These are phyloP conservation scores for Penicillium malachiteum DNA, from an alignment of 495 filamentous ascomycete genomes.

Conservation along the genomic window DNA sequence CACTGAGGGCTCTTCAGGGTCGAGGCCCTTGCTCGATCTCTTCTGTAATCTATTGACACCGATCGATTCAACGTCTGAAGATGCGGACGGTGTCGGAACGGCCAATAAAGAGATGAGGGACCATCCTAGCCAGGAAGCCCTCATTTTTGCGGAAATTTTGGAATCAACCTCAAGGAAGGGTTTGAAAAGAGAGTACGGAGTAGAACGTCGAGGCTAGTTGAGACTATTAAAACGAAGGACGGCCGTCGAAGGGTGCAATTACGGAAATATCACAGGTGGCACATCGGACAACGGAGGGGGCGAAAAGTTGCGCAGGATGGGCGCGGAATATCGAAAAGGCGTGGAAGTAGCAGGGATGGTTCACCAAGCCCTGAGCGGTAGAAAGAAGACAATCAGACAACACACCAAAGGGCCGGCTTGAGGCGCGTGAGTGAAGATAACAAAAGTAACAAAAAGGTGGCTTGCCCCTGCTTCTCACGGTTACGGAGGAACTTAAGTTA, in stretches of 20 bases:
- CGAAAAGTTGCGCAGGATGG: conserved; percentile 15
- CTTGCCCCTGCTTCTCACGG: conserved; percentile 18
- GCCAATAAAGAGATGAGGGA: conserved; percentile 44
- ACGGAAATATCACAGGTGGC: conserved; percentile 35
- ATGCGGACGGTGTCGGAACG: conserved; percentile 35
- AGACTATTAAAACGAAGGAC: conserved; percentile 22
- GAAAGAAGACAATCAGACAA: conserved; percentile 11
- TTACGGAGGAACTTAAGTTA: conserved; percentile 32
- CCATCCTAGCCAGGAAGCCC: conserved; percentile 38
- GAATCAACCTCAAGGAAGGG: conserved; percentile 15
- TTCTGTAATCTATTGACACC: conserved; percentile 26
- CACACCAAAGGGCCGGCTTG: background rate
- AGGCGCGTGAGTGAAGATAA: conserved; percentile 3
- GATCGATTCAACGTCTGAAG: conserved; percentile 22
- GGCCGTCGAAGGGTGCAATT: conserved; percentile 20
- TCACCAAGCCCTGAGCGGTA: conserved; percentile 23
- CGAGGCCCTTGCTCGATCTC: conserved; percentile 21
- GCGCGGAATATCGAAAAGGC: conserved; percentile 9
- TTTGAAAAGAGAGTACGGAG: conserved; percentile 9
- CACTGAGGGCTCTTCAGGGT: conserved; percentile 45
- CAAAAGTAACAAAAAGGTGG: conserved; percentile 14
- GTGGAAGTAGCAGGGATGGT: conserved; percentile 19
- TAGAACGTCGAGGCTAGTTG: background rate
- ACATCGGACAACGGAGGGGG: conserved; percentile 31
- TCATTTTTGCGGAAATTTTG: conserved; percentile 33